Evolutionary conservation across 768 basidiomycete genomes (phyloP).

Genomic region (Botryobasidium botryosum): DNA sequence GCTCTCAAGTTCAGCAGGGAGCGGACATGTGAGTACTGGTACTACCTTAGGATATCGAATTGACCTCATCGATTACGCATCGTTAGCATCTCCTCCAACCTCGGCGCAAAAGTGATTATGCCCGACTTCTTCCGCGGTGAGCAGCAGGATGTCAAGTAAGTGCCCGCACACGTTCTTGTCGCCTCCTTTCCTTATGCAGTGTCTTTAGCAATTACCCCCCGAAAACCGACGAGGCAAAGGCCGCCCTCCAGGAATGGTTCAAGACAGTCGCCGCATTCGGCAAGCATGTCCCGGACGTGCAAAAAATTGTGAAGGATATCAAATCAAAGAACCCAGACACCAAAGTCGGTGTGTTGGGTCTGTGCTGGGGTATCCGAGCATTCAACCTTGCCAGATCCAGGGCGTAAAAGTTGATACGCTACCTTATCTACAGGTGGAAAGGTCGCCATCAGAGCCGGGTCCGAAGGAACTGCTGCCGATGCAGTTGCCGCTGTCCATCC

Average conservation of each 20-base stretch:
- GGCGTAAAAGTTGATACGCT: too few species aligned
- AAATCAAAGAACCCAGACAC: not conserved
- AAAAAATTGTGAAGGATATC: not conserved
- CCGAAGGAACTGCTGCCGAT: not conserved
- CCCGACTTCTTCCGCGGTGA: conserved; percentile 1
- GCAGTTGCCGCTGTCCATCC: not conserved
- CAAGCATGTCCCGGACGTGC: not conserved
- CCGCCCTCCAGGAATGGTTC: not conserved
- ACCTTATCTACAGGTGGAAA: too few species aligned
- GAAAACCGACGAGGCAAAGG: too few species aligned
- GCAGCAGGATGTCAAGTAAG: not conserved
- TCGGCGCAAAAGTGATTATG: not conserved
- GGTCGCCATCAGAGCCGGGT: not conserved
- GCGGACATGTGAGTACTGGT: not conserved
- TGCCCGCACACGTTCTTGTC: not conserved
- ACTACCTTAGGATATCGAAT: not conserved
- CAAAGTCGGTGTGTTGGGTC: not conserved
- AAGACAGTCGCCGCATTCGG: too few species aligned
- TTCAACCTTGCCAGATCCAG: not conserved
- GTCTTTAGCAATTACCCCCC: not conserved
- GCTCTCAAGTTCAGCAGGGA: not conserved
- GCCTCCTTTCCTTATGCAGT: not conserved
- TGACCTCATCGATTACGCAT: too few species aligned
- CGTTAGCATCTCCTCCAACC: not conserved
- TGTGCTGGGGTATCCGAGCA: not conserved